Conservation (phyloP, 768 basidiomycete species). For the Trametes punicea region DNA sequence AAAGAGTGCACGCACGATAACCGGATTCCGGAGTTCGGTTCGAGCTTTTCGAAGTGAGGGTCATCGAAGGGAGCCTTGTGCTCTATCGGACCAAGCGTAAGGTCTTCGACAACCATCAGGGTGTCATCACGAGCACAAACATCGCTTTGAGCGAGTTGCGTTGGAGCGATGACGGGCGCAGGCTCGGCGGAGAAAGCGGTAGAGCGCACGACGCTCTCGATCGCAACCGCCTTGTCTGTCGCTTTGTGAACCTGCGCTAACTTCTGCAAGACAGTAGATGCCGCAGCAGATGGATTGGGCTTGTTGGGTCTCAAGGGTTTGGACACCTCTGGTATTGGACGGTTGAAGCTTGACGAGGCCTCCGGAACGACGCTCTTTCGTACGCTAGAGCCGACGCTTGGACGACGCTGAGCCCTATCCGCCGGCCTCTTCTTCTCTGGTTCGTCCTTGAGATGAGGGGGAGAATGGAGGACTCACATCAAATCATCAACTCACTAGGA, state of each 20-base stretch:
- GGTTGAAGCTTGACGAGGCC: not conserved
- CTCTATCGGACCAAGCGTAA: conserved; percentile 75
- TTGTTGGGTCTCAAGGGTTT: conserved; percentile 3
- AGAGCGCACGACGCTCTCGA: conserved; percentile 21
- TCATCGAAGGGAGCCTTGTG: conserved; percentile 71
- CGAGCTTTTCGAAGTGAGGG: conserved; percentile 70
- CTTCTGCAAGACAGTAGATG: conserved; percentile 53
- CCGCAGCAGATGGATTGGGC: conserved; percentile 30
- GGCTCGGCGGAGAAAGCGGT: conserved; percentile 22
- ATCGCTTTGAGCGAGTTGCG: not conserved
- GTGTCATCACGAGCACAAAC: conserved; percentile 48
- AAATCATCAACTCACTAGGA: conserved; percentile 64
- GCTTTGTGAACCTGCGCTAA: conserved; percentile 34
- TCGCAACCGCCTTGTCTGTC: not conserved
- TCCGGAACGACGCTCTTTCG: not conserved
- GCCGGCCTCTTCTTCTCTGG: conserved; percentile 49
- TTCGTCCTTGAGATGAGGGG: too few relatives aligned
- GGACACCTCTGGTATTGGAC: not conserved
- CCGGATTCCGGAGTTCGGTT: conserved; percentile 89
- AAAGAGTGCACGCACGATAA: conserved; percentile 55
- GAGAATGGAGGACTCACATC: too few relatives aligned
- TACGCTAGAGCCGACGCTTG: not conserved
- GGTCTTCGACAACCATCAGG: conserved; percentile 70
- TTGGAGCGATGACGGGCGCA: not conserved
- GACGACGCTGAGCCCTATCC: conserved; percentile 11